Conservation (phyloP, 345 rosid genomes). For the Euclidium syriacum region DNA sequence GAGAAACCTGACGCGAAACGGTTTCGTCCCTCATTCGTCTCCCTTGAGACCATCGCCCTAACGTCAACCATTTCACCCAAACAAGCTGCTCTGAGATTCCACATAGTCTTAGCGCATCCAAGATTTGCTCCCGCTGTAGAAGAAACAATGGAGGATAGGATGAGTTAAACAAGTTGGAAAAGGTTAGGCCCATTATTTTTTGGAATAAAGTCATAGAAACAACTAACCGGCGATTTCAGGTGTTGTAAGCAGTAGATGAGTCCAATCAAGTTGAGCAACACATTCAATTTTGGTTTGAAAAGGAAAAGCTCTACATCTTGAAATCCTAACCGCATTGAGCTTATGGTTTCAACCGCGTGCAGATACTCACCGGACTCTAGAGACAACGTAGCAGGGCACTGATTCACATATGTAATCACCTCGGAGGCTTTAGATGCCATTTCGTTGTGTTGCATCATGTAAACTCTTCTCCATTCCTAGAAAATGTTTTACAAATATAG, state of each 20-base stretch:
- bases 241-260: slow-evolving; percentile 26
- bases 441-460: slow-evolving; percentile 19
- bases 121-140: slow-evolving; percentile 33
- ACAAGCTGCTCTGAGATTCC: slow-evolving; percentile 48
- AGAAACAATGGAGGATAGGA: not conserved
- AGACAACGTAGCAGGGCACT: slow-evolving; percentile 12
- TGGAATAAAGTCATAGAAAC: not conserved
- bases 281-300: slow-evolving; percentile 28
- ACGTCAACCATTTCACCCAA: slow-evolving; percentile 65
- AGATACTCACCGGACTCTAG: slow-evolving; percentile 18
- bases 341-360: slow-evolving; percentile 21
- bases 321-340: slow-evolving; percentile 20
- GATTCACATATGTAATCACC: slow-evolving; percentile 12
- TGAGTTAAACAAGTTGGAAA: not conserved
- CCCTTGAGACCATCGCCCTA: slow-evolving; percentile 62
- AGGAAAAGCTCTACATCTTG: slow-evolving; percentile 28
- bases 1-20: slow-evolving; percentile 40
- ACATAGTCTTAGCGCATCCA: slow-evolving; percentile 38
- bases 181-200: too few species aligned
- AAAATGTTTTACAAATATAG: not conserved
- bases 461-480: slow-evolving; percentile 24
- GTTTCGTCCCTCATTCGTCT: slow-evolving; percentile 66
- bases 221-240: slow-evolving; percentile 16
- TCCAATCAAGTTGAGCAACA: slow-evolving; percentile 24
- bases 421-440: slow-evolving; percentile 17